phyloP scores from a whole-genome alignment of 2,329 filamentous ascomycete genomes.

The Colletotrichum cuscutae region DNA sequence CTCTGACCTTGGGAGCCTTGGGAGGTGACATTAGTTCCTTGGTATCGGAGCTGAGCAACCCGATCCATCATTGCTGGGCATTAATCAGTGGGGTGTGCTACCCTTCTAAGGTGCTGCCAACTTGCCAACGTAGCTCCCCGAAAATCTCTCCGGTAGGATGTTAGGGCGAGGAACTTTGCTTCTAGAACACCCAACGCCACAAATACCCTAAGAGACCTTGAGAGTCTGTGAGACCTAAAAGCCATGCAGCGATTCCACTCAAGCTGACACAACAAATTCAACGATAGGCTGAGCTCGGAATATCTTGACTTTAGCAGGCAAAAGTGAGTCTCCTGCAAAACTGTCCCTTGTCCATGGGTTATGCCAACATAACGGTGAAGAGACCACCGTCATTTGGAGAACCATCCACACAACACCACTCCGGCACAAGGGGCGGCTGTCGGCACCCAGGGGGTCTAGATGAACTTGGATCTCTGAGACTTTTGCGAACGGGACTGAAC shows the following conservation, averaged over 20 bases:
- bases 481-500: background rate
- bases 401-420: background rate
- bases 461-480: background rate
- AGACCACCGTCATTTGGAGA: background rate
- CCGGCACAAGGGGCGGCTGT: background rate
- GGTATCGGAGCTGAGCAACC: background rate
- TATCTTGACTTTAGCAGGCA: background rate
- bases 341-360: background rate
- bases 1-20: background rate
- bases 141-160: slow-evolving; percentile 20
- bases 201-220: no score
- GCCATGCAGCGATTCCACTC: background rate
- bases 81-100: background rate
- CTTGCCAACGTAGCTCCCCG: slow-evolving; percentile 8
- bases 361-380: background rate
- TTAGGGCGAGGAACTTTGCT: background rate
- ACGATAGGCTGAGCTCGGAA: background rate
- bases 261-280: background rate
- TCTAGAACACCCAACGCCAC: no score
- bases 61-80: background rate
- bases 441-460: background rate
- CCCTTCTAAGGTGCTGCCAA: background rate
- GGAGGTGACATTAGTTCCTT: background rate
- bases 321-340: background rate
- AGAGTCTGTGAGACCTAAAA: background rate